Conservation (phyloP, 169 alveolate species). For the Plasmodium gaboni region DNA sequence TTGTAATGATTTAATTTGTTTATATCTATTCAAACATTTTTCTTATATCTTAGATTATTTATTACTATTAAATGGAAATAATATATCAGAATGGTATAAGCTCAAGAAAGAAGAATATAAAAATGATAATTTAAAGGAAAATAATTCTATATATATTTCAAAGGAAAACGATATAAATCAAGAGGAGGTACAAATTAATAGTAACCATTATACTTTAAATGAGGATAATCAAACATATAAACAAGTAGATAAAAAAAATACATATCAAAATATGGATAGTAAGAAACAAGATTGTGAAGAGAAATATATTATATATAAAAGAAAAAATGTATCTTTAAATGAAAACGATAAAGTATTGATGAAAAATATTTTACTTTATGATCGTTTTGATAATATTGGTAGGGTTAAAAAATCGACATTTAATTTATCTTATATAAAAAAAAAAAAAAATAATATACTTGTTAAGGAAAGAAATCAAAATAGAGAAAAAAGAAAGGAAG, state of each 20-base stretch:
- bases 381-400: slow-evolving; percentile 13
- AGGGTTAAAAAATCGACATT: too few species aligned
- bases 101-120: slow-evolving; percentile 3
- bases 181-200: not conserved
- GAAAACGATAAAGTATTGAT: slow-evolving; percentile 32
- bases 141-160: not conserved
- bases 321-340: not conserved
- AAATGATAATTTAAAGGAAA: not conserved
- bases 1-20: slow-evolving; percentile 45
- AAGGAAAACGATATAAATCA: not conserved
- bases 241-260: not conserved
- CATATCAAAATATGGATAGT: slow-evolving; percentile 1
- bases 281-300: too few species aligned
- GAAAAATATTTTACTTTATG: slow-evolving; percentile 20
- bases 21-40: slow-evolving; percentile 40
- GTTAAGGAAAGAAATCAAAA: not conserved
- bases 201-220: not conserved
- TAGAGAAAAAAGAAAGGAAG: slow-evolving; percentile 6
- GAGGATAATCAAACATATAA: not conserved
- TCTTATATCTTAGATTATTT: slow-evolving; percentile 17
- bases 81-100: slow-evolving; percentile 33
- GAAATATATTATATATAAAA: too few species aligned
- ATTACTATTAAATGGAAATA: slow-evolving; percentile 28
- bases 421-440: too few species aligned
- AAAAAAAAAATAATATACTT: too few species aligned